These are phyloP conservation scores for Luzula sylvatica DNA, from an alignment of 176 grass and related monocot species.

Conservation along the genomic window DNA sequence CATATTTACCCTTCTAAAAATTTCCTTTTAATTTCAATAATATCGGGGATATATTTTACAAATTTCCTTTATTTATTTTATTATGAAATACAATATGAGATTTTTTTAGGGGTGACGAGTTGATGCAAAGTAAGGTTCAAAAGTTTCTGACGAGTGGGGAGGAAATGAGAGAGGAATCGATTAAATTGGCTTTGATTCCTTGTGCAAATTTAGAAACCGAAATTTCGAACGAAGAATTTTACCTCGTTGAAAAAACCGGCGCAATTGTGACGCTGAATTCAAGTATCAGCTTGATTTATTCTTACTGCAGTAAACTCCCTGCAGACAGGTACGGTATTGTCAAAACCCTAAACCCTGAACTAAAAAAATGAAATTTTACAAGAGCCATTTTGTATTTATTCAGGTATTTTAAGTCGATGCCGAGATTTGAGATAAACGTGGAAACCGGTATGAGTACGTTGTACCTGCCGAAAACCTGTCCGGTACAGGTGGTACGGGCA, in stretches of 20 bases:
- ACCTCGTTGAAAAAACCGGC: constrained; percentile 52
- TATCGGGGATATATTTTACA: neutral
- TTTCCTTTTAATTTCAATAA: neutral
- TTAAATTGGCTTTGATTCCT: constrained; percentile 28
- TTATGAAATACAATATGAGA: no score
- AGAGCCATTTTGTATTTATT: no score
- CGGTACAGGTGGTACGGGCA: constrained; percentile 30
- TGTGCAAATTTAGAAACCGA: constrained; percentile 37
- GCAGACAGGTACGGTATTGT: neutral
- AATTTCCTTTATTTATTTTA: no score
- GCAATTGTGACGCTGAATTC: constrained; percentile 64
- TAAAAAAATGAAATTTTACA: no score
- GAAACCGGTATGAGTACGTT: constrained; percentile 30
- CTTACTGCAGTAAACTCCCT: constrained; percentile 46
- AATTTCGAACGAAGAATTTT: constrained; percentile 30
- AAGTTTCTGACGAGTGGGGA: constrained; percentile 48
- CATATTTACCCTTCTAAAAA: no score
- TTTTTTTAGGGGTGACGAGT: constrained; percentile 38
- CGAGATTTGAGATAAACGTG: constrained; percentile 51
- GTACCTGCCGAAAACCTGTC: constrained; percentile 60
- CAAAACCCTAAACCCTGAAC: no score
- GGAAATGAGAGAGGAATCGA: constrained; percentile 65
- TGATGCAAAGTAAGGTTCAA: constrained; percentile 25
- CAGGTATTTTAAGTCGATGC: constrained; percentile 60
- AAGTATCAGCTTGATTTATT: constrained; percentile 49